phyloP scores from a whole-genome alignment of 83 land plant species.

The Picea mariana region DNA sequence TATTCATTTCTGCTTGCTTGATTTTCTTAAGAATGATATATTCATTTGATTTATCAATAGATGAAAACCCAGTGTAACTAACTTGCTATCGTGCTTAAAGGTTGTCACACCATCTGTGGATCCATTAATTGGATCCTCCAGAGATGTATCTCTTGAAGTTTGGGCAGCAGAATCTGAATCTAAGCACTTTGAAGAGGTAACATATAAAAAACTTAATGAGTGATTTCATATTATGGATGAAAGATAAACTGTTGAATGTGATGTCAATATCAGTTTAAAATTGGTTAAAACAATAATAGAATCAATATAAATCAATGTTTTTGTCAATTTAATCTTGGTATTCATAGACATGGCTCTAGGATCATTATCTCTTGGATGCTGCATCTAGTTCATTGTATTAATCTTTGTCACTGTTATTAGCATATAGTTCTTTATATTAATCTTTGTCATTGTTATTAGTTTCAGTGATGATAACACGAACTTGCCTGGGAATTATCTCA shows the following conservation, averaged over 20 bases:
- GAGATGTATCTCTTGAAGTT: constrained; percentile 32
- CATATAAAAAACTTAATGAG: background rate
- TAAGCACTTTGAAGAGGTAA: constrained; percentile 31
- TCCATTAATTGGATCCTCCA: constrained; percentile 16
- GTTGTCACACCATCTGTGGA: constrained; percentile 27
- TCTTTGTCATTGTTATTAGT: background rate
- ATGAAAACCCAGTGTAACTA: background rate
- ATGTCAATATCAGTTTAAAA: background rate
- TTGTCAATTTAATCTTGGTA: background rate
- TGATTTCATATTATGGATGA: background rate
- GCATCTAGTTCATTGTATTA: background rate
- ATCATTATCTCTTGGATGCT: background rate
- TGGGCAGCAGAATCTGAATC: constrained; percentile 38
- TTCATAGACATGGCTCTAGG: background rate
- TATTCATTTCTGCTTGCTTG: background rate
- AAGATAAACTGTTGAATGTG: background rate
- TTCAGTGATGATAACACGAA: background rate
- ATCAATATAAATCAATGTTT: no score
- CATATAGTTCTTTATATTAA: no score
- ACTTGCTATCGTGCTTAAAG: constrained; percentile 18
- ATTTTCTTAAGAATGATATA: background rate
- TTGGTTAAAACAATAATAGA: background rate
- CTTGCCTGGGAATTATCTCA: background rate
- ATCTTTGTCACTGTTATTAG: no score
- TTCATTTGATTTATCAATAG: background rate